Evolutionary conservation across 192 early-diverging fungal species (phyloP), one percentile per base, ranked within the genome.

Genomic region (Coemansia sp.): DNA sequence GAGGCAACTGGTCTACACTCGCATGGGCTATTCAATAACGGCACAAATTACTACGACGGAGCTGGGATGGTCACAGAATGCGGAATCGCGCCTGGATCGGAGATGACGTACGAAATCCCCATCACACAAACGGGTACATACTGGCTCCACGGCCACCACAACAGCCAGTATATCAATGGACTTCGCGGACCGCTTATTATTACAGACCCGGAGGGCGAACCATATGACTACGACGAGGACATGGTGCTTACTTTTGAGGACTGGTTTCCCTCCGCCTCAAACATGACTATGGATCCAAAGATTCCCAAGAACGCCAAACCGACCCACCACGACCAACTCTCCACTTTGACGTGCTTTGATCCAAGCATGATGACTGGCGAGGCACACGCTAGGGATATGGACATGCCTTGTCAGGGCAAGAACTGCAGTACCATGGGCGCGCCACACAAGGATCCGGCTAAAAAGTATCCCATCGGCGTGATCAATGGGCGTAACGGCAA

Each of bases 21-120:
- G 7, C 94, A 95, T 69, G 94, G 94, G 13, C 66, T 94, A 2
- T 90, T 90, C 73, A 90, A 93, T 68, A 92, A 89, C 66, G 89
- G 88, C 57, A 89, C 89, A 31, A 81, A 73, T 68, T 90, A 87
- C 72, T 81, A 87, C 31, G 94, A 94, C 75, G 92, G 93, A 22
- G 83, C 89, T 1, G 73, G 80, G 11, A 87, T 84, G 72, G 74
- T 90, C 46, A 91, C 91, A n/a, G 87, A 94, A 67, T 93, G 94
- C 74, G 86, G 86, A 0, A 90, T 95, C 55, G 89, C 92, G 7
- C 75, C 87, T 3, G 82, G 86, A 11, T 70, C 70, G 22, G 73
- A 66, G 41, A 85, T 90, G 69, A 87, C 88, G 7, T 95, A 95
- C 77, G 84, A 77, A n/a, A 89, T 91, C 63, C 73, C 76, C n/a